Base-by-base conservation (phyloP, 129 eudicot genomes). In the Ambrosia trifida region DNA sequence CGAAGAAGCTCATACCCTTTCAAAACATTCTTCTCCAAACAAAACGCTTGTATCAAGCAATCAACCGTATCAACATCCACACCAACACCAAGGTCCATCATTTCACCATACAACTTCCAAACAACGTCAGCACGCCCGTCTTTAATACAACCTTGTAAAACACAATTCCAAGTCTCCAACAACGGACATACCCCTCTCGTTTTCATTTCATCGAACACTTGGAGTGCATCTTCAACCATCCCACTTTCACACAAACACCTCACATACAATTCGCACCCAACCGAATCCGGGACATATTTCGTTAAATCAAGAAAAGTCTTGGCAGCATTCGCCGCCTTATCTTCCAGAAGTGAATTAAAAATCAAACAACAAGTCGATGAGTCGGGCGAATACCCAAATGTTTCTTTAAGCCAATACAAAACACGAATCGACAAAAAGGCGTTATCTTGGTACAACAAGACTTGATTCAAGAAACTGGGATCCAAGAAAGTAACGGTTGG, bases 71-170 rank as follows among this genome's bases (percentile, higher is more conserved):
- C 72, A 49, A 81, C 85, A 82, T 89, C 95, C 0, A 81, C 78
- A 45, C 30, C 80, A 80, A 87, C 81, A 68, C 86, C 95, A 57
- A 33, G 12, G 18, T 79, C 83, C 68, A 81, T 61, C 98, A 89
- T 87, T 60, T 89, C 84, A 35, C 76, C 74, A 51, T 85, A 87
- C 77, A 93, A 76, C 30, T 74, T 83, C 98, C 95, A 89, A 17
- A 89, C 86, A 81, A 70, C 19, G 76, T 85, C 84, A n/a, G 75
- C 56, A 67, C 71, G 52, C 28, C 88, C 81, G 17, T 46, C 75
- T 60, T 72, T 76, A 60, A 93, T 33, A 1, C 79, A 80, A 10
- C 66, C 77, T 30, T 43, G 71, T 19, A 93, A 66, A 24, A 80
- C 82, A 11, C 40, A 59, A 73, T 93, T 85, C 96, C 96, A 93